Evolutionary conservation across 768 basidiomycete genomes (phyloP).

Genomic region (Naganishia antarctica): DNA sequence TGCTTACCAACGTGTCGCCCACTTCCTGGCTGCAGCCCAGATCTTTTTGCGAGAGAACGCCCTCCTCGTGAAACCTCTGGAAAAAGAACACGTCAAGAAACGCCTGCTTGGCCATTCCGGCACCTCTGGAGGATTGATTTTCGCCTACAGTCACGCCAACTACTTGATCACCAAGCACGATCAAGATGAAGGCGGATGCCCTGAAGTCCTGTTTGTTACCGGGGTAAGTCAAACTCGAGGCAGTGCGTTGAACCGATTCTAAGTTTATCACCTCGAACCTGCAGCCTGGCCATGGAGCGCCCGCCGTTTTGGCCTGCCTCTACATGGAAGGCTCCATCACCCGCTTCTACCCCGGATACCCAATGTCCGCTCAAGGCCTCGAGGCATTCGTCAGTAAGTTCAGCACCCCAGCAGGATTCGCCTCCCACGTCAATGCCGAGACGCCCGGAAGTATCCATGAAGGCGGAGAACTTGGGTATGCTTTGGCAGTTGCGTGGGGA

Average conservation of each 20-base stretch:
- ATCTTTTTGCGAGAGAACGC: conserved; percentile 75
- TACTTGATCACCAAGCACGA: conserved; percentile 50
- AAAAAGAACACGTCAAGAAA: conserved; percentile 68
- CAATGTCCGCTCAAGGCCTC: conserved; percentile 43
- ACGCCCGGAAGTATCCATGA: conserved; percentile 89
- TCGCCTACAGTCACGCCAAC: conserved; percentile 67
- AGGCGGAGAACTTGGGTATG: conserved; percentile 81
- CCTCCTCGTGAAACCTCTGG: conserved; percentile 59
- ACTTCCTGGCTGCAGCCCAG: conserved; percentile 57
- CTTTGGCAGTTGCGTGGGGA: conserved; percentile 77
- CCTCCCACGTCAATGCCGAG: conserved; percentile 64
- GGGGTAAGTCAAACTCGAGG: conserved; percentile 50
- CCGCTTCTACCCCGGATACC: conserved; percentile 52
- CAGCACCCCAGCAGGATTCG: conserved; percentile 77
- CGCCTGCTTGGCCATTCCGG: conserved; percentile 36
- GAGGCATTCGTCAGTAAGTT: conserved; percentile 67
- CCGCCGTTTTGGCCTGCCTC: conserved; percentile 75
- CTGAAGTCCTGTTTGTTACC: conserved; percentile 69
- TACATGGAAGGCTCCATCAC: conserved; percentile 70
- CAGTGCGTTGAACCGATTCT: too few relatives aligned
- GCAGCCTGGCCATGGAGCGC: conserved; percentile 69
- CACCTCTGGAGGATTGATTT: conserved; percentile 65
- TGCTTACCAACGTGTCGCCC: conserved; percentile 44
- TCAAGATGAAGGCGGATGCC: conserved; percentile 35
- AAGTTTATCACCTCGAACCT: conserved; percentile 17